These are phyloP conservation scores for Aspergillus coremiiformis DNA, from an alignment of 495 filamentous ascomycete genomes.

Conservation along the genomic window DNA sequence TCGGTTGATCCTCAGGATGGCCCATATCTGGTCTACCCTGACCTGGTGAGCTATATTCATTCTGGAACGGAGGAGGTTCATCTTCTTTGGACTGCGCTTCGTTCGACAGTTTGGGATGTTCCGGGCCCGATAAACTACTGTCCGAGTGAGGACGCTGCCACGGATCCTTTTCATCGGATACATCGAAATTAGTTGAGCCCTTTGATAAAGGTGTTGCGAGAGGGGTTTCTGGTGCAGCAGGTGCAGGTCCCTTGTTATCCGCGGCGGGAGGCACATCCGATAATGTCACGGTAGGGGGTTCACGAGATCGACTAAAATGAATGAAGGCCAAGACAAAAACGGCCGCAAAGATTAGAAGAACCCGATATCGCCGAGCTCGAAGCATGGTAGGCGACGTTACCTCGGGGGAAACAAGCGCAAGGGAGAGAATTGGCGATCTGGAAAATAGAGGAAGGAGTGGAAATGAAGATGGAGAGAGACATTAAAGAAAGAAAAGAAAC, in stretches of 20 bases:
- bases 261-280: constrained; percentile 8
- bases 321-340: constrained; percentile 57
- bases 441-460: background rate
- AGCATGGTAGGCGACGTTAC: constrained; percentile 45
- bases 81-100: constrained; percentile 5
- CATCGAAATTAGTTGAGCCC: background rate
- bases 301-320: constrained; percentile 47
- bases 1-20: constrained; percentile 24
- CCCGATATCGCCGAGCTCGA: constrained; percentile 68
- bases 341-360: constrained; percentile 63
- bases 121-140: background rate
- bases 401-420: background rate
- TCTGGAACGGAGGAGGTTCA: constrained; percentile 9
- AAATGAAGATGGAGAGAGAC: background rate
- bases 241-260: background rate
- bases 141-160: background rate
- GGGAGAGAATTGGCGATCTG: background rate
- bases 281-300: constrained; percentile 12
- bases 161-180: background rate
- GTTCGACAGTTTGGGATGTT: constrained; percentile 5
- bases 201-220: background rate
- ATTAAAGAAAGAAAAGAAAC: background rate
- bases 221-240: background rate
- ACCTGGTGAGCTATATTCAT: constrained; percentile 30
- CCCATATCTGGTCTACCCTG: constrained; percentile 38